A percentile compares a stretch with the other conserved stretches of the same genome.
Conservation (phyloP, 2,329 filamentous ascomycete species). For the Epicoccum sorghinum region DNA sequence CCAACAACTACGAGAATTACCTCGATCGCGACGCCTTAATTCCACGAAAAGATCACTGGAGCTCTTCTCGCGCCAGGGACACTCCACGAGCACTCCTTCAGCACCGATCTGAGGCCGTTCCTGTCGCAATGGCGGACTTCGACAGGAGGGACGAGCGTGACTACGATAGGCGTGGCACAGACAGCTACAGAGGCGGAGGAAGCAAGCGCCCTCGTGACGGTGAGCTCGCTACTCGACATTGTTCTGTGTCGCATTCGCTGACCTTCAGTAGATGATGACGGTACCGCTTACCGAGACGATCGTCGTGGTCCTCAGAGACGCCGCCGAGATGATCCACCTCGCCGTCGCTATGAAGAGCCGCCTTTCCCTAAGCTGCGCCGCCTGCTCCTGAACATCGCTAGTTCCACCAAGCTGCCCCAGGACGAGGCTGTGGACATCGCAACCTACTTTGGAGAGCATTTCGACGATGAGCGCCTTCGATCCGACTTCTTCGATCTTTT, state of each 20-base stretch:
- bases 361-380: conserved; percentile 43
- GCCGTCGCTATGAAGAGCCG: conserved; percentile 45
- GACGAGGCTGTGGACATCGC: conserved; percentile 48
- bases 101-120: conserved; percentile 17
- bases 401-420: conserved; percentile 44
- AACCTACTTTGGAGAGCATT: conserved; percentile 78
- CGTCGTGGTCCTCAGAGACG: conserved; percentile 41
- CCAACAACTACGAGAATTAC: background rate
- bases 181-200: conserved; percentile 32
- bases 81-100: conserved; percentile 17
- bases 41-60: conserved; percentile 15
- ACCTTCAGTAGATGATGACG: conserved; percentile 34
- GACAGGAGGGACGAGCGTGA: conserved; percentile 39
- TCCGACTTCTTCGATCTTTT: conserved; percentile 74
- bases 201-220: conserved; percentile 44
- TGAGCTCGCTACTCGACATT: conserved; percentile 15
- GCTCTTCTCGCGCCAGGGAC: conserved; percentile 10
- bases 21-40: conserved; percentile 8
- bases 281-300: conserved; percentile 35
- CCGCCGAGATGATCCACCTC: conserved; percentile 37
- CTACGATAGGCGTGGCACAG: conserved; percentile 35
- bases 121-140: conserved; percentile 36
- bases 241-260: background rate
- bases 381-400: conserved; percentile 46
- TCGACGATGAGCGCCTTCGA: conserved; percentile 75